Evolutionary conservation across 148 eudicot genomes (phyloP), one percentile per base, ranked within the genome.

Genomic region (Bassia scoparia): DNA sequence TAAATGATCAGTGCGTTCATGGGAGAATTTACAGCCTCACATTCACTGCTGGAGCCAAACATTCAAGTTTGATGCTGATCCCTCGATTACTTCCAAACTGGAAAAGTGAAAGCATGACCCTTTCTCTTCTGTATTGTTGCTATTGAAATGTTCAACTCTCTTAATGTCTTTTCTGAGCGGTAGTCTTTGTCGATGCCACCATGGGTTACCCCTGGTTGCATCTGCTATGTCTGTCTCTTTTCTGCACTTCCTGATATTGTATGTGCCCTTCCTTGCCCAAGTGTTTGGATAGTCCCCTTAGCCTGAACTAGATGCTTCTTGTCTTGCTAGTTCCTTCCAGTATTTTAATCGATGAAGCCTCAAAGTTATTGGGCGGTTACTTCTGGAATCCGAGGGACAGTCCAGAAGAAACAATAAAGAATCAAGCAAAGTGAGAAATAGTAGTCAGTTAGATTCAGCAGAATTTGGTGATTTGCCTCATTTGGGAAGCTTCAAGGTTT

Each of bases 291-390:
- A 16, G 93, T 89, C 67, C 93, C 93, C 82, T 89, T 24, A 87
- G 89, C 84, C 71, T 87, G 29, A 85, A 89, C 14, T 90, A 89
- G 60, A 87, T 90, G 93, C 74, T 85, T 54, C 76, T 89, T 49
- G 90, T 89, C 13, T 56, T 89, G 77, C 85, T 87, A 13, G 89
- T 87, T 52, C 74, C 67, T 89, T 0, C 93, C 90, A 0, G 93
- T 93, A 93, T 93, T 62, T 71, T 93, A 41, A 93, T 93, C 0
- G 98, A 93, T 49, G 98, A 93, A 78, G 76, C 88, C 76, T 90
- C 90, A 44, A 93, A 93, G 87, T 88, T 90, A 76, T 90, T 44
- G 98, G 98, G 41, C 77, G 98, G 74, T 78, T 73, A 81, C 87
- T 7, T 86, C 84, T 65, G 84, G 85, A 6, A 8, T 67, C 24